A percentile compares a stretch with the other conserved stretches of the same genome.
Conservation (phyloP, 2,329 filamentous ascomycete species). For the Leptographium lundbergii region DNA sequence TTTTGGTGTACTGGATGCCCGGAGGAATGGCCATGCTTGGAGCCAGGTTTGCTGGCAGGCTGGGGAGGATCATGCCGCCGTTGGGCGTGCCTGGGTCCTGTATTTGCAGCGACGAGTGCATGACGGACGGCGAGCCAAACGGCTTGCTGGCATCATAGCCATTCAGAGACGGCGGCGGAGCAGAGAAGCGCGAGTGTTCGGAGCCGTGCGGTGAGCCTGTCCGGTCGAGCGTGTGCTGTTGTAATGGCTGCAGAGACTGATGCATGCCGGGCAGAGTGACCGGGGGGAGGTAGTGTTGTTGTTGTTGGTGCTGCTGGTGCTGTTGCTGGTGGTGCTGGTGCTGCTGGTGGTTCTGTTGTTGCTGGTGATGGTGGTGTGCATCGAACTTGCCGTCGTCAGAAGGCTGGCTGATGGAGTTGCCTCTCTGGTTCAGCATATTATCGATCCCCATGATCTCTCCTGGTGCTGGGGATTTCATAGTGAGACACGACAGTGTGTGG, state of each 20-base stretch:
- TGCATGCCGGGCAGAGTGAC: slow-evolving; percentile 12
- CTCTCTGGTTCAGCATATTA: slow-evolving; percentile 39
- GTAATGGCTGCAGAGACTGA: slow-evolving; percentile 10
- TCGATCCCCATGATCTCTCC: slow-evolving; percentile 40
- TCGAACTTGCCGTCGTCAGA: slow-evolving; percentile 12
- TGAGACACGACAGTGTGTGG: slow-evolving; percentile 4
- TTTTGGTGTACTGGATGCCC: slow-evolving; percentile 15
- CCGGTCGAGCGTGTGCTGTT: slow-evolving; percentile 31
- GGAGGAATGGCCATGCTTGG: slow-evolving; percentile 12
- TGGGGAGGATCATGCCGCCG: slow-evolving; percentile 28
- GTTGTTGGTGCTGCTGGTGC: slow-evolving; percentile 3
- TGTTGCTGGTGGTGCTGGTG: slow-evolving; percentile 6
- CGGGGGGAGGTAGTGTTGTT: slow-evolving; percentile 8
- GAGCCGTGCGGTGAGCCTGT: slow-evolving; percentile 47
- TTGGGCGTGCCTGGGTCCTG: slow-evolving; percentile 24
- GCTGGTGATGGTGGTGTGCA: slow-evolving; percentile 5
- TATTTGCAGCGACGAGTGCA: slow-evolving; percentile 36
- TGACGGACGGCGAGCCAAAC: slow-evolving; percentile 37
- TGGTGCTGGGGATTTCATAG: slow-evolving; percentile 30
- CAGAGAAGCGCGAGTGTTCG: slow-evolving; percentile 44
- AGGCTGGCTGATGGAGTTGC: slow-evolving; percentile 17
- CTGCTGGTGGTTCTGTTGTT: slow-evolving; percentile 5
- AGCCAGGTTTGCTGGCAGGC: slow-evolving; percentile 22
- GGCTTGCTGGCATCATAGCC: slow-evolving; percentile 28
- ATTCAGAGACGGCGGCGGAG: slow-evolving; percentile 25